A percentile compares a stretch with the other conserved stretches of the same genome.
Conservation (phyloP, 345 rosid genomes). For the Eucalyptus cloeziana region DNA sequence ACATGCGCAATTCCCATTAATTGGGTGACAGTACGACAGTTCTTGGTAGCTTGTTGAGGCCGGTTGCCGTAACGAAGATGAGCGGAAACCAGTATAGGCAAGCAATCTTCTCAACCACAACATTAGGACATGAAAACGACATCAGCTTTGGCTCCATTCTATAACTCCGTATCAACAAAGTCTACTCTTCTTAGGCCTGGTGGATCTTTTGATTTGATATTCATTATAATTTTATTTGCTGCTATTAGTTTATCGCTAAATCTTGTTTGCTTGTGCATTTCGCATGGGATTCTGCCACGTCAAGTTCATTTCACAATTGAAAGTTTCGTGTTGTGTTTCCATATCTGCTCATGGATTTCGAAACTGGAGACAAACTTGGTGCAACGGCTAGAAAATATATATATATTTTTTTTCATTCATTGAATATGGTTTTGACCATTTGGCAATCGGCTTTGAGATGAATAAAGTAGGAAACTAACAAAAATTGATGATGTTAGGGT, state of each 20-base stretch:
- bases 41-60: background rate
- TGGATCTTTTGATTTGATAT: background rate
- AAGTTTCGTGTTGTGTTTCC: background rate
- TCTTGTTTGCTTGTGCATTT: background rate
- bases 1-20: background rate
- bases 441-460: background rate
- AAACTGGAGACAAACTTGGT: background rate
- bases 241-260: background rate
- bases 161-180: background rate
- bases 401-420: no score
- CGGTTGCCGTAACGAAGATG: background rate
- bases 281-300: background rate
- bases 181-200: background rate
- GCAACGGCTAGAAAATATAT: background rate
- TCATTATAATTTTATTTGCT: background rate
- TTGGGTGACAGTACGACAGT: background rate
- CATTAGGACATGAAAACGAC: background rate
- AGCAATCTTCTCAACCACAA: no score
- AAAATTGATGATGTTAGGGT: background rate
- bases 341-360: background rate
- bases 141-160: no score
- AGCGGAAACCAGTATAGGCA: background rate
- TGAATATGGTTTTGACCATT: no score
- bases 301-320: background rate
- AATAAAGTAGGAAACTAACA: background rate